These are phyloP conservation scores for Berberis thunbergii DNA, from an alignment of 164 flowering plant species.

Conservation along the genomic window DNA sequence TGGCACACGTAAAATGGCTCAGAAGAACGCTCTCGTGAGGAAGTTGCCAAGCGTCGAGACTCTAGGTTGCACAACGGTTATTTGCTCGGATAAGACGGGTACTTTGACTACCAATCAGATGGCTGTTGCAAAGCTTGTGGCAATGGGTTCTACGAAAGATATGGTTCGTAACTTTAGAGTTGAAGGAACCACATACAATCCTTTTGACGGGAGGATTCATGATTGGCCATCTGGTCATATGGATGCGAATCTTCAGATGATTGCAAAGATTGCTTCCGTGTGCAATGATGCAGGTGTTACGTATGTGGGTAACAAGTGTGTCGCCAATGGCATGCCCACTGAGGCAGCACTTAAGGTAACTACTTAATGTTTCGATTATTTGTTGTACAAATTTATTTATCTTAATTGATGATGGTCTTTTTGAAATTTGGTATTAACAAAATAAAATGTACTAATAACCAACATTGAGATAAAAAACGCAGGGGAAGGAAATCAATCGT, in stretches of 20 bases:
- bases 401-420: background rate
- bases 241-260: constrained; percentile 72
- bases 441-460: too few relatives aligned
- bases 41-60: constrained; percentile 60
- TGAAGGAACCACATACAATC: constrained; percentile 74
- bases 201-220: constrained; percentile 55
- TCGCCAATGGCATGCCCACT: constrained; percentile 75
- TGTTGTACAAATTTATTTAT: background rate
- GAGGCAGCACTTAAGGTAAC: constrained; percentile 86
- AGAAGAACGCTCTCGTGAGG: constrained; percentile 48
- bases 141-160: constrained; percentile 32
- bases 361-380: background rate
- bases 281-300: constrained; percentile 75
- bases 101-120: constrained; percentile 77
- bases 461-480: too few relatives aligned
- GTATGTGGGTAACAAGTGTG: constrained; percentile 42
- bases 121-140: constrained; percentile 68
- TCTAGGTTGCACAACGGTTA: constrained; percentile 52
- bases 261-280: constrained; percentile 65
- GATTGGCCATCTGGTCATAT: constrained; percentile 52
- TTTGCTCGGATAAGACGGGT: constrained; percentile 56
- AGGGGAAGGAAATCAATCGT: too few relatives aligned
- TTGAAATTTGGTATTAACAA: background rate
- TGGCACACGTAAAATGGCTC: constrained; percentile 59
- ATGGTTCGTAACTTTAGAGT: constrained; percentile 34